Percentiles rank a stretch among this genome's conserved stretches.
Conservation (phyloP, 495 filamentous ascomycete genomes). For the Pyrenula aspistea region DNA sequence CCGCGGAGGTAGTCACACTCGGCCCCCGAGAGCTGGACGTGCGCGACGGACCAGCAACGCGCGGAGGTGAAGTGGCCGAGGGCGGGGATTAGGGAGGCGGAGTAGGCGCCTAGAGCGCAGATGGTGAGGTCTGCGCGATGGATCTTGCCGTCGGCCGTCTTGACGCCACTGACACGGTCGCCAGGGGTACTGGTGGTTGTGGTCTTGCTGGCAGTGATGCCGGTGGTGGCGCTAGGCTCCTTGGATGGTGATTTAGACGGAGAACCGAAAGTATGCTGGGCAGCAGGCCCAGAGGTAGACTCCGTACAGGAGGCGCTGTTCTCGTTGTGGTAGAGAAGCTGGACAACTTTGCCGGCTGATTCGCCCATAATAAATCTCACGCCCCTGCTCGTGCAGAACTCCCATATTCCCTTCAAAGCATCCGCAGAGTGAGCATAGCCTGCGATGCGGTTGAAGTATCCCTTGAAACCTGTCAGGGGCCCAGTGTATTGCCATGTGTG, state of each 20-base stretch:
- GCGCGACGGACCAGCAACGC: constrained; percentile 38
- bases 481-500: constrained; percentile 26
- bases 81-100: constrained; percentile 24
- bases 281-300: too few relatives aligned
- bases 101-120: constrained; percentile 30
- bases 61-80: constrained; percentile 30
- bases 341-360: constrained; percentile 10
- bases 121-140: constrained; percentile 26
- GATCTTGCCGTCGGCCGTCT: constrained; percentile 22
- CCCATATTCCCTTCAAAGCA: constrained; percentile 21
- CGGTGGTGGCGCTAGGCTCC: too few relatives aligned
- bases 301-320: too few relatives aligned
- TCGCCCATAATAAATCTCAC: constrained; percentile 26
- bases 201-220: too few relatives aligned
- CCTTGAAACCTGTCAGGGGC: constrained; percentile 36
- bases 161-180: constrained; percentile 19
- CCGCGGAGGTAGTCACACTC: constrained; percentile 37
- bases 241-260: too few relatives aligned
- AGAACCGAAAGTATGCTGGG: too few relatives aligned
- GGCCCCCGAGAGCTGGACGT: constrained; percentile 37
- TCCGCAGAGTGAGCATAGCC: constrained; percentile 40
- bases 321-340: constrained; percentile 15
- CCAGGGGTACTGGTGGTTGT: constrained; percentile 9
- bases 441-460: constrained; percentile 41
- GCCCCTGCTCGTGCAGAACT: constrained; percentile 15